Conservation (phyloP, 495 filamentous ascomycete genomes). For the Aspergillus egyptiacus region DNA sequence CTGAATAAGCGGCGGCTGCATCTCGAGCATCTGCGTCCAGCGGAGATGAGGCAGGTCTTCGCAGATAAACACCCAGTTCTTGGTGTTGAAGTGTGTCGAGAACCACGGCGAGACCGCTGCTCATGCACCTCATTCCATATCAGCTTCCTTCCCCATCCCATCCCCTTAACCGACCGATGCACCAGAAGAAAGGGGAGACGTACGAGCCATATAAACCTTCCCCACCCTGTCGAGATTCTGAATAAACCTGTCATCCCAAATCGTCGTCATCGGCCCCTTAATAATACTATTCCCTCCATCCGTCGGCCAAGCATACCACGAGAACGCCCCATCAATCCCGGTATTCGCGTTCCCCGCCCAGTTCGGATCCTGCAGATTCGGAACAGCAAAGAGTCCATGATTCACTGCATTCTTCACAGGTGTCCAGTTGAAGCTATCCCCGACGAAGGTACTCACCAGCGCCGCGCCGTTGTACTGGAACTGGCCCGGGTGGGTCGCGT, state of each 20-base stretch:
- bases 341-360: not conserved
- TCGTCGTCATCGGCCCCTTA: constrained; percentile 24
- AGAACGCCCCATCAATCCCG: constrained; percentile 23
- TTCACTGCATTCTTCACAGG: constrained; percentile 21
- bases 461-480: constrained; percentile 31
- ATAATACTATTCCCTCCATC: constrained; percentile 31
- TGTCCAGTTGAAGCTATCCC: constrained; percentile 28
- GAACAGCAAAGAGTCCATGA: constrained; percentile 23
- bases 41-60: constrained; percentile 40
- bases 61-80: constrained; percentile 51
- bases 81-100: constrained; percentile 41
- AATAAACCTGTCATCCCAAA: constrained; percentile 26
- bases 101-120: constrained; percentile 36
- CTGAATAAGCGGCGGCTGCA: constrained; percentile 47
- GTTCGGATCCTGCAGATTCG: constrained; percentile 26
- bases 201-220: constrained; percentile 32
- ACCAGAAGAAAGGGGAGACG: constrained; percentile 10
- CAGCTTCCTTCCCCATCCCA: no score
- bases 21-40: constrained; percentile 47
- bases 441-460: constrained; percentile 34
- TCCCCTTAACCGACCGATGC: no score
- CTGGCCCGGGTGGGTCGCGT: constrained; percentile 28
- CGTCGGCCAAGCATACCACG: constrained; percentile 31
- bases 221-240: constrained; percentile 3
- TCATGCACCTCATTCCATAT: not conserved